Evolutionary conservation across 768 basidiomycete genomes (phyloP).

Genomic region (Tricholoma sp.): DNA sequence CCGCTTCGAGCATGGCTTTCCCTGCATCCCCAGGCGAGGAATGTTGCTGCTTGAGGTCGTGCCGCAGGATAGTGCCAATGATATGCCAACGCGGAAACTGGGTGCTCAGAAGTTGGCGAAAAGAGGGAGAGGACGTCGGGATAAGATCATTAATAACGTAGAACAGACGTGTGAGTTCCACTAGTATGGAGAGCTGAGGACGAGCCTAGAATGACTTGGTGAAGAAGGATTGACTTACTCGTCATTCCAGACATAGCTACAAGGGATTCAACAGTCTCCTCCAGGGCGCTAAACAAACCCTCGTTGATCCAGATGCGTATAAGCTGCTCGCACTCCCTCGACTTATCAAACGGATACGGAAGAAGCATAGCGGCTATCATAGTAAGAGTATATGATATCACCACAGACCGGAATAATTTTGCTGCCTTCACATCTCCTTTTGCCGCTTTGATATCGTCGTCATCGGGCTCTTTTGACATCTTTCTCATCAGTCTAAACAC

Average conservation of each 20-base stretch:
- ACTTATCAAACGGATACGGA: no score
- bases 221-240: not conserved
- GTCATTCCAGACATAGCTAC: conserved; percentile 6
- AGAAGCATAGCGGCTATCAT: no score
- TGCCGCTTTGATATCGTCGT: not conserved
- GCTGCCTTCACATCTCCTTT: not conserved
- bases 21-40: no score
- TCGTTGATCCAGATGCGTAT: conserved; percentile 9
- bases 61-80: conserved; percentile 2
- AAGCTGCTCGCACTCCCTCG: conserved; percentile 7
- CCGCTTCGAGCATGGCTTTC: no score
- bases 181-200: not conserved
- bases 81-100: conserved; percentile 10
- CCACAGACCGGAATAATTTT: conserved; percentile 1
- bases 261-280: conserved; percentile 5
- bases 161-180: not conserved
- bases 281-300: conserved; percentile 6
- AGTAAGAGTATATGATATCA: no score
- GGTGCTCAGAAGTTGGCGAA: not conserved
- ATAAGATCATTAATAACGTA: not conserved
- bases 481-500: conserved; percentile 8
- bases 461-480: not conserved
- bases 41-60: conserved; percentile 4
- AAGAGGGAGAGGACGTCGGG: not conserved
- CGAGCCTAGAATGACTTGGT: no score